Evolutionary conservation across 495 filamentous ascomycete species (phyloP).

Genomic region (Halenospora varia): DNA sequence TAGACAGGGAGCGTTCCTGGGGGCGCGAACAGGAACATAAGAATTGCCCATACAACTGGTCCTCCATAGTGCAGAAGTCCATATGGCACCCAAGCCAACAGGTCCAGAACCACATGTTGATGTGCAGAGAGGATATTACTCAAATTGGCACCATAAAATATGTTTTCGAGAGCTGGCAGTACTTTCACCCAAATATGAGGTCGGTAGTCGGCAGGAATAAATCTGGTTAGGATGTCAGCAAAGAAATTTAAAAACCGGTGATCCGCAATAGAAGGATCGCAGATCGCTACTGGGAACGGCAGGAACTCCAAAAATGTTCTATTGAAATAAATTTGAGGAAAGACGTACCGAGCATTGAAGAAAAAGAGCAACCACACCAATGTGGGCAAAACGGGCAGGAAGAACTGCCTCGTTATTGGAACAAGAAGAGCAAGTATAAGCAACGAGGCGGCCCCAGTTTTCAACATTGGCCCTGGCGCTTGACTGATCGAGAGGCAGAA

Average conservation of each 20-base stretch:
- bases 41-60: conserved; percentile 66
- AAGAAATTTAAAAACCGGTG: too few relatives aligned
- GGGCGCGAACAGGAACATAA: conserved; percentile 84
- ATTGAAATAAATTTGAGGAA: neutral
- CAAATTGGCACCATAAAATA: conserved; percentile 91
- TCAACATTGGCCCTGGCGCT: conserved; percentile 64
- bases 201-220: conserved; percentile 79
- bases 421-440: conserved; percentile 68
- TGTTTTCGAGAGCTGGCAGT: conserved; percentile 92
- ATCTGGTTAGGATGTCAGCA: conserved; percentile 44
- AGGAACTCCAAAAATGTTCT: too few relatives aligned
- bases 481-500: conserved; percentile 81
- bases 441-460: conserved; percentile 63
- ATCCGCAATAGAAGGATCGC: too few relatives aligned
- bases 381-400: conserved; percentile 81
- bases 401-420: conserved; percentile 88
- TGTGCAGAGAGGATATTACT: conserved; percentile 93
- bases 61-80: conserved; percentile 83
- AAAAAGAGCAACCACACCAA: conserved; percentile 83
- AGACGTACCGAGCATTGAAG: conserved; percentile 43
- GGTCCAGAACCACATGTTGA: conserved; percentile 71
- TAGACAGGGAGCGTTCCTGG: conserved; percentile 83
- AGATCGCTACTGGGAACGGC: conserved; percentile 7
- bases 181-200: conserved; percentile 93
- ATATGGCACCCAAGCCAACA: conserved; percentile 92